A percentile compares a stretch with the other conserved stretches of the same genome.
phyloP scores from a whole-genome alignment of 1,284 basidiomycete genomes.

The Papiliotrema flavescens region DNA sequence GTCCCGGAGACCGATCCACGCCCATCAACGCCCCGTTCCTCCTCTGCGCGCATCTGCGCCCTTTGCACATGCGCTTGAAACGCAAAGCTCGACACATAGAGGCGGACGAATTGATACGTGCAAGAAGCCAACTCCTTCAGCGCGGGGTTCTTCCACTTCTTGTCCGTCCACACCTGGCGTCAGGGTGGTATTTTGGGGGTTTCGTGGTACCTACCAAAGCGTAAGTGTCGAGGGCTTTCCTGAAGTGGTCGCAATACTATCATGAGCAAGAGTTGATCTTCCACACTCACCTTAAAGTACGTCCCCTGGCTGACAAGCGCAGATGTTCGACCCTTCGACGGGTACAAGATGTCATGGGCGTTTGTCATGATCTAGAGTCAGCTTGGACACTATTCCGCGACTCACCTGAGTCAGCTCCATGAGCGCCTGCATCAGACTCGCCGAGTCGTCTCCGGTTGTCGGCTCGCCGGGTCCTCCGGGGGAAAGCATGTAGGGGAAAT shows the following conservation, averaged over 20 bases:
- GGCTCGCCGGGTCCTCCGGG: slow-evolving; percentile 15
- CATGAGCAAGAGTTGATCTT: slow-evolving; percentile 11
- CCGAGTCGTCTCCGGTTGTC: slow-evolving; percentile 23
- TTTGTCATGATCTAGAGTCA: slow-evolving; percentile 49
- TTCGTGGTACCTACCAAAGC: background rate
- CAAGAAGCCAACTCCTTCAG: slow-evolving; percentile 40
- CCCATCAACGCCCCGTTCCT: slow-evolving; percentile 10
- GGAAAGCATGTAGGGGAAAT: slow-evolving; percentile 47
- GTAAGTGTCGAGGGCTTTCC: slow-evolving; percentile 16
- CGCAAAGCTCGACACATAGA: slow-evolving; percentile 50
- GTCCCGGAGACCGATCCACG: background rate
- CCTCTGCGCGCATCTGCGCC: slow-evolving; percentile 38
- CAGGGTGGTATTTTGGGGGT: background rate
- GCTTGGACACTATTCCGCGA: background rate
- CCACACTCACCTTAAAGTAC: slow-evolving; percentile 38
- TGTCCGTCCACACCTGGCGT: slow-evolving; percentile 21
- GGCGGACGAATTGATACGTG: slow-evolving; percentile 48
- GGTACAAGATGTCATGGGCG: slow-evolving; percentile 50
- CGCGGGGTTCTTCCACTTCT: slow-evolving; percentile 22
- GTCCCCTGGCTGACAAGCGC: slow-evolving; percentile 47
- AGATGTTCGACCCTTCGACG: slow-evolving; percentile 44
- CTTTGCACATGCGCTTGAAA: slow-evolving; percentile 52
- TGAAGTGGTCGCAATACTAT: slow-evolving; percentile 17
- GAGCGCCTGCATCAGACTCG: slow-evolving; percentile 39
- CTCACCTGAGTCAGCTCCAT: slow-evolving; percentile 41